Evolutionary conservation across 176 grass and related monocot genomes (phyloP).

Genomic region (Lolium perenne): DNA sequence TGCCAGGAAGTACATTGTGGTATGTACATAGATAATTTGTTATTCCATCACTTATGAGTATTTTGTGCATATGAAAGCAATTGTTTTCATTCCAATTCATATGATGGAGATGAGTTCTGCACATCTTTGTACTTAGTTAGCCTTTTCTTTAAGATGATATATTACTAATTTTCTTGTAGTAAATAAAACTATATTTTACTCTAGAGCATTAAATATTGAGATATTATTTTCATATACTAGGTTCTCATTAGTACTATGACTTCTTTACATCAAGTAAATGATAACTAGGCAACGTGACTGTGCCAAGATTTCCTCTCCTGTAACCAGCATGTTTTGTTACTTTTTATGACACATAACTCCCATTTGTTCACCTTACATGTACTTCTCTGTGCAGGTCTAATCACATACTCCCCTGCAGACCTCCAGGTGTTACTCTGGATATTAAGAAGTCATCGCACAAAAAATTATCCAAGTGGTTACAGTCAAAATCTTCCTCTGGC

Average conservation of each 20-base stretch:
- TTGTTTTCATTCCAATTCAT: background rate
- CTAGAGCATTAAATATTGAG: background rate
- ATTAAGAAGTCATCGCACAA: constrained; percentile 96
- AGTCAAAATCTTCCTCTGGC: constrained; percentile 80
- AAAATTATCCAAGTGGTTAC: constrained; percentile 92
- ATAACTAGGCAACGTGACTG: background rate
- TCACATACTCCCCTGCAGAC: constrained; percentile 90
- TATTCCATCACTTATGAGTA: background rate
- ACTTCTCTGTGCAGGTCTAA: constrained; percentile 67
- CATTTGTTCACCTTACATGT: background rate
- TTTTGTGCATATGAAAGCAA: background rate
- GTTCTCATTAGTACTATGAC: background rate
- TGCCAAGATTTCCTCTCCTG: constrained; percentile 10
- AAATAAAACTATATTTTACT: background rate
- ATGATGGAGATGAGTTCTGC: background rate
- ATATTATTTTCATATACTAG: background rate
- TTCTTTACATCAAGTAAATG: constrained; percentile 1
- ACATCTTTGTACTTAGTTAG: too few relatives aligned
- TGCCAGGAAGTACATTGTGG: constrained; percentile 92
- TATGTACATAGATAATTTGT: constrained; percentile 29
- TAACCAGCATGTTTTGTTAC: background rate
- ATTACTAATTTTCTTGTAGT: background rate
- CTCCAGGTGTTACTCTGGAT: constrained; percentile 82
- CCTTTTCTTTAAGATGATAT: too few relatives aligned
- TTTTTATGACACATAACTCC: background rate